Evolutionary conservation across 768 basidiomycete species (phyloP), one percentile per base, ranked within the genome.

Genomic region (Tricholoma flavovirens): DNA sequence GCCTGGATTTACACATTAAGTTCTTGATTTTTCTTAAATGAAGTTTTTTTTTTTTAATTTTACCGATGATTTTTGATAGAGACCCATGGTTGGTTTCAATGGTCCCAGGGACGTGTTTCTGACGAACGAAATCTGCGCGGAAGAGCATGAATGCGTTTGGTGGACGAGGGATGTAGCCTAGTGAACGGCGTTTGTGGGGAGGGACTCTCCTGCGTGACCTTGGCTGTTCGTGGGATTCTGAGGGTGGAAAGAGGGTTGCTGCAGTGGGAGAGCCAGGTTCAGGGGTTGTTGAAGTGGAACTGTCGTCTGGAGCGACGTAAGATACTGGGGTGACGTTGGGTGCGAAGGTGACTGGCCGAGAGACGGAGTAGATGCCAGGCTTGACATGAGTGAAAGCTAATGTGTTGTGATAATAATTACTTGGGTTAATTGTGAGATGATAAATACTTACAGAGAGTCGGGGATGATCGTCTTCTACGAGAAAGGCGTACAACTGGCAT

Each of bases 131-230:
- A 49, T 87, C 85, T 3, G 88, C 88, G 55, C 89, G 82, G 76
- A 91, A 92, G 61, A 92, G 79, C 76, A 92, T 92, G 75, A 91
- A 92, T 8, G 89, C 89, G 59, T 92, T 92, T 5, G 89, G 87
- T 1, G 89, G 89, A 19, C 89, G 81, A 2, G 89, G 89, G 49
- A 92, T 87, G 66, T 92, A 88, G 12, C 73, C 83, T 56, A 70
- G 78, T 60, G 73, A 75, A 51, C 79, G 77, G 48, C 83, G 79
- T 73, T 84, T 87, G 57, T 81, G 83, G 0, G 82, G 83, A 1
- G 83, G 83, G 2, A 66, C 72, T 0, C 83, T 79, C 59, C 79
- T 72, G 48, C 80, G 74, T 0, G 77, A 62, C 3, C 75, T 68
- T 0, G 75, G 63, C 10, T 73, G 72, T 0, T 74, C 65, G 0